Evolutionary conservation across 805 yeast genomes (phyloP), one percentile per base, ranked within the genome.

Genomic region (Candida vartiovaarae): DNA sequence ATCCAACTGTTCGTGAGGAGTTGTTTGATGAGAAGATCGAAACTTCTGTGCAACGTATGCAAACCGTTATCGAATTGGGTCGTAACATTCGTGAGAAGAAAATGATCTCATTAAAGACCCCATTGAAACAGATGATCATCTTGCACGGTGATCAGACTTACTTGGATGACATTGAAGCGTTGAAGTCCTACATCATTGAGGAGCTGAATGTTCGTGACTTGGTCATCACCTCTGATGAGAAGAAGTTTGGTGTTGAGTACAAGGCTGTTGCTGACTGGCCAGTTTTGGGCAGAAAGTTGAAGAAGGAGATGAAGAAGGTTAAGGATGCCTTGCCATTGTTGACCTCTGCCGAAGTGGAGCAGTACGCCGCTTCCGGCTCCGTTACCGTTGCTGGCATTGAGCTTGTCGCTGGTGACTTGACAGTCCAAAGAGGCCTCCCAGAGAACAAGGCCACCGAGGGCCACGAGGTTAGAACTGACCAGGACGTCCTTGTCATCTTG

Each of bases 251-350:
- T 57, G 98, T 93, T 49, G 85, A 83, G 63, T 91, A 90, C 73
- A 79, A 76, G 51, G 97, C 91, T 36, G 95, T 86, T 65, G 99
- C 99, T 39, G 99, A 93, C 71, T 93, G 99, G 99, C 96, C 98
- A 46, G 87, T 89, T 23, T 76, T 93, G 55, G 99, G 99, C 70
- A 93, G 91, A 76, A 93, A 93, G 69, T 78, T 93, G 67, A 91
- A 89, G 80, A 81, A 82, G 63, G 98, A 90, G 57, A 95, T 86
- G 49, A 88, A 85, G 70, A 82, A 79, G 65, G 99, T 93, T 48
- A 95, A 91, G 75, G 95, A 82, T 60, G 98, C 95, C 15, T 75
- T 93, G 55, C 98, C 97, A 51, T 61, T 60, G 8, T 76, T 93
- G 41, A 69, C 91, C 23, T 84, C 97, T 8, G 84, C 73, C 11